Base-by-base conservation (phyloP, 2,329 filamentous ascomycete genomes). In the Aureobasidium sp. region DNA sequence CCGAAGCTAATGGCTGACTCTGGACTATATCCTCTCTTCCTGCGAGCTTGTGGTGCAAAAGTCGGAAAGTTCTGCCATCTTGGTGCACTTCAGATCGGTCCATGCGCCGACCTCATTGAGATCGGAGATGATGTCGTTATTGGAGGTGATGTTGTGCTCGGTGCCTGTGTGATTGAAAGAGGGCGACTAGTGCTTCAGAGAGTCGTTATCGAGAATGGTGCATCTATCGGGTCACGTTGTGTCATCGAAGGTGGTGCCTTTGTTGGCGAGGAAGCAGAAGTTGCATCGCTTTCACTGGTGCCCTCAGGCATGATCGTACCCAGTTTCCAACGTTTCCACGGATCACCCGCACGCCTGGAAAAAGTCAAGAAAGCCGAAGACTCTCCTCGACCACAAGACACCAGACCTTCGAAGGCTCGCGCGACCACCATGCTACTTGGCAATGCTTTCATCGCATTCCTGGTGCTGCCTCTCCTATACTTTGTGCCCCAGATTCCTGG, bases 51-150 rank as follows among this genome's bases (percentile, higher is more conserved):
- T 18, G 53, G 53, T 11, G 53, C 53, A 8, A 56, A 56, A 27
- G 53, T 56, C 10, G 53, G 53, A 29, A 20, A 42, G 38, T 56
- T 56, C 7, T 56, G 53, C 25, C 53, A 56, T 42, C 53, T 56
- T 20, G 53, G 53, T 29, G 23, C 53, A 6, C 38, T 56, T 3
- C 53, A 56, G 36, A 42, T 56, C 16, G 53, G 53, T 8, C 53
- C 53, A 7, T 56, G 53, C 13, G 23, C 25, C 29, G 53, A 56
- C 42, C 53, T 56, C 15, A 16, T 56, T n/a, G 53, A 56, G 53
- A 56, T 56, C 4, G 53, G 53, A 15, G 36, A 56, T 10, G 53
- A 56, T 29, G 53, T 56, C 38, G 53, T 56, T n/a, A 56, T 56
- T 20, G 53, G 53, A 27, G 53, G 53, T 20, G 53, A 56, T 56